These are phyloP conservation scores for Hypoxylon sp. DNA, from an alignment of 2,329 filamentous ascomycete species.

Conservation along the genomic window DNA sequence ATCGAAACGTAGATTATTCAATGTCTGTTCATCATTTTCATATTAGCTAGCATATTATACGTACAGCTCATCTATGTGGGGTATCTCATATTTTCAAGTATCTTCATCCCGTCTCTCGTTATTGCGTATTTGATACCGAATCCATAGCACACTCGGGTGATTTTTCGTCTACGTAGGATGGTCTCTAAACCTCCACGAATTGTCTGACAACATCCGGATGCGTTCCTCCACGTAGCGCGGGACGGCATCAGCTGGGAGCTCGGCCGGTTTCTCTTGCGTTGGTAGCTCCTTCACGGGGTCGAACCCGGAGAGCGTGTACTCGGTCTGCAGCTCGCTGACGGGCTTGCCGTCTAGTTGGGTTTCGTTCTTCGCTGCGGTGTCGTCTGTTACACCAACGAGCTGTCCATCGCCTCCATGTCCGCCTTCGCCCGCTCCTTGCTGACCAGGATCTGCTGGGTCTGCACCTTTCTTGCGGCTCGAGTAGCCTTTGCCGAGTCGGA, in stretches of 20 bases:
- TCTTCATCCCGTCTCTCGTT: neutral
- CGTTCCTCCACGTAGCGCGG: conserved; percentile 1
- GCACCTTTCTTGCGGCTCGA: conserved; percentile 12
- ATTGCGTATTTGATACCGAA: neutral
- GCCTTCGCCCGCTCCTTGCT: conserved; percentile 2
- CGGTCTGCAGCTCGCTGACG: conserved; percentile 35
- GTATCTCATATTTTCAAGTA: neutral
- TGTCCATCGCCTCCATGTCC: neutral
- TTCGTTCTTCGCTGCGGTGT: neutral
- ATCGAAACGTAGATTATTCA: neutral
- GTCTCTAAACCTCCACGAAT: neutral
- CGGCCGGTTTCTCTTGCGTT: conserved; percentile 34
- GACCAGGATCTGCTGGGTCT: neutral
- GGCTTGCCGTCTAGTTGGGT: conserved; percentile 33
- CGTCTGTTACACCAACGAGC: neutral
- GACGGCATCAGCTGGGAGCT: conserved; percentile 31
- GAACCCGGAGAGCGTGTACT: conserved; percentile 22
- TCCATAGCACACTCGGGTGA: neutral
- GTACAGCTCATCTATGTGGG: neutral
- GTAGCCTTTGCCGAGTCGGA: conserved; percentile 35
- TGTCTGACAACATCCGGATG: conserved; percentile 10
- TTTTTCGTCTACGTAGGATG: neutral
- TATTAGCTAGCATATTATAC: neutral
- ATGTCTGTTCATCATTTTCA: neutral
- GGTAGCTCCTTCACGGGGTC: conserved; percentile 31